phyloP scores from a whole-genome alignment of 2,329 filamentous ascomycete species.

The Apiospora kogelbergensis region DNA sequence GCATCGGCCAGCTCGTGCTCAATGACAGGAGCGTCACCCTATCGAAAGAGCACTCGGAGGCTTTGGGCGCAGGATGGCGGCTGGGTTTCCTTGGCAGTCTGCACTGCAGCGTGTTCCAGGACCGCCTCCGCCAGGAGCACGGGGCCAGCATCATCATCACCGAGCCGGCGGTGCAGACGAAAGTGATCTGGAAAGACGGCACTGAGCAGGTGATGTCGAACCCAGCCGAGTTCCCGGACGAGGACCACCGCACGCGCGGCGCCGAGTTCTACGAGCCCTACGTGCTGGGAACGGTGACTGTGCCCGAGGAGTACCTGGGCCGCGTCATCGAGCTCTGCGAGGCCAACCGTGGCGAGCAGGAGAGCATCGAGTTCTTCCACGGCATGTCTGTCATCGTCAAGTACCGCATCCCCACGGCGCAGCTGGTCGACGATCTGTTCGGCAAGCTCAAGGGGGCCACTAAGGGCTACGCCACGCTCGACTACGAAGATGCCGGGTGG shows the following conservation, averaged over 20 bases:
- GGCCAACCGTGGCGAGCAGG: constrained; percentile 81
- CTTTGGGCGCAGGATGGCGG: constrained; percentile 89
- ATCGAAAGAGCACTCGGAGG: constrained; percentile 92
- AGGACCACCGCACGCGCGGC: constrained; percentile 45
- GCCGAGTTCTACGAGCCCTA: constrained; percentile 53
- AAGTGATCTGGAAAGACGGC: constrained; percentile 77
- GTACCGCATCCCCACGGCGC: constrained; percentile 83
- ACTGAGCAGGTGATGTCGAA: constrained; percentile 78
- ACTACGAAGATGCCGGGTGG: constrained; percentile 96
- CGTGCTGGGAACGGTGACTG: constrained; percentile 75
- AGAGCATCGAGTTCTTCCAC: constrained; percentile 88
- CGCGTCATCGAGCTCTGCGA: constrained; percentile 96
- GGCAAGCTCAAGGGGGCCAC: constrained; percentile 92
- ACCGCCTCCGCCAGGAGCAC: constrained; percentile 90
- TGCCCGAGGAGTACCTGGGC: constrained; percentile 92
- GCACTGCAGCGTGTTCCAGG: constrained; percentile 98
- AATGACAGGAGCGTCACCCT: constrained; percentile 95
- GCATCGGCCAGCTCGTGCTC: constrained; percentile 87
- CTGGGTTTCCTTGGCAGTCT: constrained; percentile 94
- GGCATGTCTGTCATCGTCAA: constrained; percentile 90
- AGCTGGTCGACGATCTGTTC: constrained; percentile 95
- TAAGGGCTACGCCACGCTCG: constrained; percentile 92
- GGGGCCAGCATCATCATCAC: constrained; percentile 96
- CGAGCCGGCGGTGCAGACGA: constrained; percentile 90
- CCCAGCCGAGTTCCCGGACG: constrained; percentile 84